Evolutionary conservation across 2,329 filamentous ascomycete genomes (phyloP).

Genomic region (Penicillium sp.): DNA sequence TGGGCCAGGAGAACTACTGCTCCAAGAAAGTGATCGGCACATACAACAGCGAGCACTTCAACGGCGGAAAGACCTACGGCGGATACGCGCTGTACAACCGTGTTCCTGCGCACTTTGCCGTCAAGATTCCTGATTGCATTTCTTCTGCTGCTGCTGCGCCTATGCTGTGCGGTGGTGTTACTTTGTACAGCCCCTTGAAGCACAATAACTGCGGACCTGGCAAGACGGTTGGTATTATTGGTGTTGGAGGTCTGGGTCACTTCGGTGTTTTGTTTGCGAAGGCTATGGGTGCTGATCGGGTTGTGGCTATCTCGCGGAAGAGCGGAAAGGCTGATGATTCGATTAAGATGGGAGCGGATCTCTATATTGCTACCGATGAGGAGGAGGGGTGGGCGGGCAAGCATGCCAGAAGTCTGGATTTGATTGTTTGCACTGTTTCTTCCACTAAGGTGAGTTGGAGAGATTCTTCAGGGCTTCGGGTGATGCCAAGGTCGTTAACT

Average conservation of each 20-base stretch:
- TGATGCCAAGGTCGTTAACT: neutral
- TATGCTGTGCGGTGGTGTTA: conserved; percentile 78
- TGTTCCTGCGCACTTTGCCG: conserved; percentile 58
- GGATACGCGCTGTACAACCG: conserved; percentile 63
- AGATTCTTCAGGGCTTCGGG: too few species aligned
- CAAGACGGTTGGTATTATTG: conserved; percentile 70
- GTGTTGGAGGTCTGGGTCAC: conserved; percentile 73
- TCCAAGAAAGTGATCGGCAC: conserved; percentile 30
- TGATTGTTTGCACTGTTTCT: conserved; percentile 60
- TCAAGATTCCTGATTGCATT: conserved; percentile 58
- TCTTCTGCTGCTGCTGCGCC: conserved; percentile 60
- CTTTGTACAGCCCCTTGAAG: conserved; percentile 69
- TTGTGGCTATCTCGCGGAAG: conserved; percentile 58
- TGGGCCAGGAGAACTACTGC: conserved; percentile 43
- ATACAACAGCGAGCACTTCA: conserved; percentile 35
- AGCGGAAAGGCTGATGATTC: conserved; percentile 54
- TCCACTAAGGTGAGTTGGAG: conserved; percentile 45
- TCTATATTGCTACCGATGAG: conserved; percentile 59
- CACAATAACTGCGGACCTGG: conserved; percentile 69
- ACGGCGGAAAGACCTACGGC: conserved; percentile 66
- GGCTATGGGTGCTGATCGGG: conserved; percentile 68
- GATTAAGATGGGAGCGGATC: conserved; percentile 56
- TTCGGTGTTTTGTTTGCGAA: conserved; percentile 71
- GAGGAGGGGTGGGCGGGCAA: conserved; percentile 55
- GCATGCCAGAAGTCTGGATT: conserved; percentile 52